Evolutionary conservation across 208 protist genomes (phyloP).

Genomic region (Herpetomonas samuelpessoai): DNA sequence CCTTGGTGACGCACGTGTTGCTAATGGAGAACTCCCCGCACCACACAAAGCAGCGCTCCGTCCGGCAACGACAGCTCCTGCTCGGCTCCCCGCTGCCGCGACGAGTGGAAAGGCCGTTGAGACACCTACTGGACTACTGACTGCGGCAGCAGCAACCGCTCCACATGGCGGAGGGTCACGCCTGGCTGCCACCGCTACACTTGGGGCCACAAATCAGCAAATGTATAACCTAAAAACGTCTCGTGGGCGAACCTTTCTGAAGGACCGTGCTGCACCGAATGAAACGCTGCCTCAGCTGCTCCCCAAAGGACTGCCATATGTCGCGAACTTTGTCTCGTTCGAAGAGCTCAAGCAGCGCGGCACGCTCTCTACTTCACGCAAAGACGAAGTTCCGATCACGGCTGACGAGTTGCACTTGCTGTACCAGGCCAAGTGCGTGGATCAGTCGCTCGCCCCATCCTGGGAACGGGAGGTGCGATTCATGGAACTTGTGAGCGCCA

Average conservation of each 20-base stretch:
- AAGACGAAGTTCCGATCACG: conserved; percentile 73
- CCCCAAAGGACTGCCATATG: conserved; percentile 81
- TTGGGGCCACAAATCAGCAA: no score
- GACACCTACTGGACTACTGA: no score
- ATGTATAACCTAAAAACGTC: conserved; percentile 76
- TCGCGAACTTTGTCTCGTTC: conserved; percentile 87
- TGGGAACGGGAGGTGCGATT: conserved; percentile 91
- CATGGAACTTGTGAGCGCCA: conserved; percentile 88
- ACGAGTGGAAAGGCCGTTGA: no score
- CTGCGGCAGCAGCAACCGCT: no score
- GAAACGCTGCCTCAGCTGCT: conserved; percentile 65
- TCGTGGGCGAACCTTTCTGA: conserved; percentile 60
- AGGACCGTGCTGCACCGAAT: conserved; percentile 39
- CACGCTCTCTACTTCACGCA: conserved; percentile 36
- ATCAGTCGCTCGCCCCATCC: conserved; percentile 73
- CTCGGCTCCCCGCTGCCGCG: no score
- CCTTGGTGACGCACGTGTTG: no score
- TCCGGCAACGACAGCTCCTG: no score
- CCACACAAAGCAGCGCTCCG: no score
- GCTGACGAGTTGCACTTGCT: conserved; percentile 72
- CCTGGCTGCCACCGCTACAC: no score
- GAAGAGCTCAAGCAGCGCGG: conserved; percentile 65
- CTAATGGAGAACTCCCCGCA: no score
- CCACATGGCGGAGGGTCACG: no score
- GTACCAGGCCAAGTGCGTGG: conserved; percentile 86